Base-by-base conservation (phyloP, 331 rosid species). In the Phaseolus coccineus region DNA sequence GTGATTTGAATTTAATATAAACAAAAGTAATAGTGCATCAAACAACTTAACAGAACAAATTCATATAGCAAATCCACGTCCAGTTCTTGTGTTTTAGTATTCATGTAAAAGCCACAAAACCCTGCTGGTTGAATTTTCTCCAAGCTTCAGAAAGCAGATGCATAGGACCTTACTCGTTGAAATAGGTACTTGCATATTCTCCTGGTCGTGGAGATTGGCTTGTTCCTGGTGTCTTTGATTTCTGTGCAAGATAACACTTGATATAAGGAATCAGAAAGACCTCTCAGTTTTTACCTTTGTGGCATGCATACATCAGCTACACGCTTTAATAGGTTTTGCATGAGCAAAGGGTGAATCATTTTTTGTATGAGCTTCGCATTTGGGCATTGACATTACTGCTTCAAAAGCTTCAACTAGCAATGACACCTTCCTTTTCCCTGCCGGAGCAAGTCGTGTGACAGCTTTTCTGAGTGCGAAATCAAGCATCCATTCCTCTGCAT, bases 391-490 rank as follows among this genome's bases (percentile, higher is more conserved):
- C 80, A 62, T 80, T 69, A 95, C 96, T 2, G 89, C 67, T 85
- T 95, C 98, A 24, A 91, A 95, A 67, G 99, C 99, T 90, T 88
- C 97, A 50, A 95, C 96, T 3, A 95, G 98, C 76, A 95, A 85
- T 7, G 98, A 91, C 69, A 93, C 99, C 83, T 91, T 93, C 90
- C 80, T 95, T 90, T 93, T 93, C 88, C 90, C 83, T 16, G 91
- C 92, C 2, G 98, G 96, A 70, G 89, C 97, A 4, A 93, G 97
- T 87, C 87, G 86, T 24, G 88, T 89, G 72, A 95, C 93, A 1
- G 94, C 47, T 71, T 80, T 83, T 55, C 89, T 92, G 51, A 95
- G 94, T 65, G 92, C 94, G 33, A 76, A 87, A 82, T 95, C 99
- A 69, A 93, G 83, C 99, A 95, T 95, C 99, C 99, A 95, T 73